Base-by-base conservation (phyloP, 176 grass and related monocot genomes). In the Eleusine coracana region DNA sequence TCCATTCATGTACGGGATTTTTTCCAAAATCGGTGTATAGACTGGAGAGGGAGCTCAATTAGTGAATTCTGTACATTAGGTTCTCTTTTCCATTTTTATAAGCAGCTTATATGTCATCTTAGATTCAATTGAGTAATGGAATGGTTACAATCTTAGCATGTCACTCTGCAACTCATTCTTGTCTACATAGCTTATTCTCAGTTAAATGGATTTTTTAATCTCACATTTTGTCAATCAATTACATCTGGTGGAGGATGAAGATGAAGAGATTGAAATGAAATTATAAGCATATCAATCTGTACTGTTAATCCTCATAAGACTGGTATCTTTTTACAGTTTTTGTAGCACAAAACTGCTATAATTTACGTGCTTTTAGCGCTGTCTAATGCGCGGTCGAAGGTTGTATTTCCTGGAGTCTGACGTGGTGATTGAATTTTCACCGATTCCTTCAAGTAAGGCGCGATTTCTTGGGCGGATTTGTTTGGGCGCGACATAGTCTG, bases 51-150 rank as follows among this genome's bases (percentile, higher is more conserved):
- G 86, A 86, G 92, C 81, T 92, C 76, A 87, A 74, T 89, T 92
- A 95, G 89, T 87, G 76, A 71, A 90, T 80, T 83, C 73, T 95
- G 93, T 95, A 95, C 76, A 95, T 95, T 95, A 95, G 82, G 75
- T 87, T 92, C 77, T 81, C 89, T 80, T 94, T 77, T 78, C 75
- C 54, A 68, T 79, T 90, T 48, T 86, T 86, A 79, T 67, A 90
- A 83, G 79, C 84, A 83, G 74, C 61, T 27, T 27, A 83, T 68
- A 90, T 90, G 78, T 74, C 34, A 68, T 90, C 73, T 78, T 86
- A 90, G 88, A 74, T 83, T 90, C 66, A 78, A 69, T 76, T 34
- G 67, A 83, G 88, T 54, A 75, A 83, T 87, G 70, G 25, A 87
- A 75, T 59, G 54, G 41, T 65, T 79, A 87, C 80, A 68, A 68